Evolutionary conservation across 2,329 filamentous ascomycete species (phyloP), one percentile per base, ranked within the genome.

Genomic region (Lachnellula cervina): DNA sequence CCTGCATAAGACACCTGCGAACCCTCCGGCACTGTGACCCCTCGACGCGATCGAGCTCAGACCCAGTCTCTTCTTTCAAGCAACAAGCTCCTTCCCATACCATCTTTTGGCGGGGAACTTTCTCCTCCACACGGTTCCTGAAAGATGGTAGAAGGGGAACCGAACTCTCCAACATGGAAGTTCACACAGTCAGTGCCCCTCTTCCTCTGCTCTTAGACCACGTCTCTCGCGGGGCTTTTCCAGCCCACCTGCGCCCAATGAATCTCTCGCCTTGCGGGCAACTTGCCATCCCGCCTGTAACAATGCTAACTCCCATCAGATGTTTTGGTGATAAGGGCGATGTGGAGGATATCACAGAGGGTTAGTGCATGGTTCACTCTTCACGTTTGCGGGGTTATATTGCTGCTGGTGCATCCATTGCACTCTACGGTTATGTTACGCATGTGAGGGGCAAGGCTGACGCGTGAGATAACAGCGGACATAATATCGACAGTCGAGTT

Each of bases 251-350:
- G 13, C 23, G 7, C 35, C 9, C 21, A 23, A 23, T 28, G 5
- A 43, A 44, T 49, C 50, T 40, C 49, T 35, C 19, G 14, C 17
- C 48, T 50, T 16, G 16, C 17, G 21, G 21, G 17, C n/a, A 14
- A 13, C 23, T 43, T 32, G 17, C 13, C n/a, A 52, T 17, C 14
- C 7, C n/a, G n/a, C 52, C 35, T 47, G 13, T 19, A 13, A 5
- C 16, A 11, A 21, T 47, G 59, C 67, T 72, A 62, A 70, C 59
- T 58, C 48, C 7, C 52, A 56, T 58, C 69, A 97, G 93, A 80
- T 97, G 94, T 80, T 99, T 99, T 77, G 94, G 94, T 75, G 94
- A 99, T 79, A 99, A 99, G 78, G 94, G 94, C 68, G 94, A 99
- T 78, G 93, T 99, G 65, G 94, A 97, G 76, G 68, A 71, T 61